These are phyloP conservation scores for Amanita thiersii DNA, from an alignment of 768 basidiomycete genomes.

Conservation along the genomic window DNA sequence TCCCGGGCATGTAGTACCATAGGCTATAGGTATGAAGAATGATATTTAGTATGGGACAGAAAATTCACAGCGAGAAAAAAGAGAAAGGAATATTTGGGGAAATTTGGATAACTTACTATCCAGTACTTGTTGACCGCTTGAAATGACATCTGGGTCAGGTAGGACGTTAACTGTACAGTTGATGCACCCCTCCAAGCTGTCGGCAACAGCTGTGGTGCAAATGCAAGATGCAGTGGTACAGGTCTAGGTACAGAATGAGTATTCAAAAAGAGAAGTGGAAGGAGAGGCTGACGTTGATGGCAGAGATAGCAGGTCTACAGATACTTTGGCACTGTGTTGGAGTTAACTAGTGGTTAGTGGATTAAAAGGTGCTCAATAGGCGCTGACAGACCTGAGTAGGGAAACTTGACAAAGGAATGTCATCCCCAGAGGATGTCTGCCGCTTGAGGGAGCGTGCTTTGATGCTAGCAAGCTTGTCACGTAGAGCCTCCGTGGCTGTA, in stretches of 20 bases:
- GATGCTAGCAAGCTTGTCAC: not conserved
- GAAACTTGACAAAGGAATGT: not conserved
- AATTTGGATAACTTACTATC: slow-evolving; percentile 3
- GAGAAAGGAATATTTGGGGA: not conserved
- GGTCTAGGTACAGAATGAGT: not conserved
- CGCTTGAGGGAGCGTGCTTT: not conserved
- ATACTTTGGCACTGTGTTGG: not conserved
- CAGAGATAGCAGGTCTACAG: not conserved
- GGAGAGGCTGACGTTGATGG: not conserved
- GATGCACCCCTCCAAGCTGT: slow-evolving; percentile 1
- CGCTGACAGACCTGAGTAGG: slow-evolving; percentile 1
- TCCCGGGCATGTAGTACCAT: not conserved
- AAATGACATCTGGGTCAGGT: not conserved
- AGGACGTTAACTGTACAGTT: not conserved
- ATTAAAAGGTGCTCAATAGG: not conserved
- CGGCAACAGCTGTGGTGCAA: not conserved
- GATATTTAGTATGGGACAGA: too few relatives aligned
- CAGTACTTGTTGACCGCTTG: not conserved
- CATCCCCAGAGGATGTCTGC: not conserved
- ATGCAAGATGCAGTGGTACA: not conserved
- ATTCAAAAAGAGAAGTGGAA: not conserved
- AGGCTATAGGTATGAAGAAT: too few relatives aligned
- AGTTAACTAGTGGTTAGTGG: not conserved
- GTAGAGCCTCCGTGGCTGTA: not conserved
- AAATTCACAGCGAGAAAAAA: too few relatives aligned